Evolutionary conservation across 2,329 filamentous ascomycete genomes (phyloP).

Genomic region (Penicillium sp.): DNA sequence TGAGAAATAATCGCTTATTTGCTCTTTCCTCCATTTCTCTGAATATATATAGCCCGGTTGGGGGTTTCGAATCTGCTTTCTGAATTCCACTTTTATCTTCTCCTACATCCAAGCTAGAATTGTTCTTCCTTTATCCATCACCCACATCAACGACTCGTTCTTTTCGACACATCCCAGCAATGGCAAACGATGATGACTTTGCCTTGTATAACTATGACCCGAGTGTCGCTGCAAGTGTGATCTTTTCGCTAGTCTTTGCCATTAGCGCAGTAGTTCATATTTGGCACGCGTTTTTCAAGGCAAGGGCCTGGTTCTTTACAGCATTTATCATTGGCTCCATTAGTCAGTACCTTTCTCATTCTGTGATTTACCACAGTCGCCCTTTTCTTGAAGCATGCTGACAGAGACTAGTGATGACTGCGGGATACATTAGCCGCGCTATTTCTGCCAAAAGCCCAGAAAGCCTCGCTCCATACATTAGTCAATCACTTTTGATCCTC

Average conservation of each 20-base stretch:
- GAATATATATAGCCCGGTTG: not conserved
- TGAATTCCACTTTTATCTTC: not conserved
- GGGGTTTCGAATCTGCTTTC: not conserved
- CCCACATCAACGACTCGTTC: not conserved
- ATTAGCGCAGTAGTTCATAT: not conserved
- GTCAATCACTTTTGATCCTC: not conserved
- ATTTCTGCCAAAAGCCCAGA: not conserved
- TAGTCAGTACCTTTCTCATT: not conserved
- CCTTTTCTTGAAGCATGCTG: not conserved
- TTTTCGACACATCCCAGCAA: not conserved
- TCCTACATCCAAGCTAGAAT: too few species aligned
- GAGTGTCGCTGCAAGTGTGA: not conserved
- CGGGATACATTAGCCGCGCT: not conserved
- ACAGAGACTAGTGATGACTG: not conserved
- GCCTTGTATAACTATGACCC: not conserved
- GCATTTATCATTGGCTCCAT: not conserved
- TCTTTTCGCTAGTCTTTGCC: not conserved
- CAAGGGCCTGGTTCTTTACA: not conserved
- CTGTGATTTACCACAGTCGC: not conserved
- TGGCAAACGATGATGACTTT: not conserved
- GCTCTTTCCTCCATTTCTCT: not conserved
- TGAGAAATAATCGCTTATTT: too few species aligned
- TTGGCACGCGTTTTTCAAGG: not conserved
- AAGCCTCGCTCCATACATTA: not conserved
- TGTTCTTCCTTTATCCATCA: not conserved